Evolutionary conservation across 2,329 filamentous ascomycete species (phyloP).

Genomic region (Talaromyces sp.): DNA sequence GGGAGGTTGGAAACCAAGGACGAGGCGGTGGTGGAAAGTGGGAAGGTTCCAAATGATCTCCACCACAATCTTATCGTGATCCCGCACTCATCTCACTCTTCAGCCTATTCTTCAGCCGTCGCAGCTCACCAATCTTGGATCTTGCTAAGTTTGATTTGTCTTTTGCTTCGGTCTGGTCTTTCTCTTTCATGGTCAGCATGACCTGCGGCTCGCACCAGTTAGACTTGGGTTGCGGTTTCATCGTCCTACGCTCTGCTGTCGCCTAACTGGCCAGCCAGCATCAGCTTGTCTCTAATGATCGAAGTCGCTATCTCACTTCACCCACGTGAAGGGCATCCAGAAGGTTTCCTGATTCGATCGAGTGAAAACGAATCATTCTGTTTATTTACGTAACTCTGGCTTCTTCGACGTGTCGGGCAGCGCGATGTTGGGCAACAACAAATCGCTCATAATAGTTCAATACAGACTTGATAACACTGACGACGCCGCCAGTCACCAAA

Average conservation of each 20-base stretch:
- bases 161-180: background rate
- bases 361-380: background rate
- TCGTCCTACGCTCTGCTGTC: constrained; percentile 7
- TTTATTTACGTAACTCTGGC: background rate
- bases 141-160: background rate
- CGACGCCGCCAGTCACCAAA: background rate
- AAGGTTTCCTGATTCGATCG: background rate
- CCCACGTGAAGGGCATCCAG: constrained; percentile 1
- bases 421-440: background rate
- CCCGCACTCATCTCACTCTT: constrained; percentile 3
- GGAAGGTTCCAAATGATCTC: constrained; percentile 11
- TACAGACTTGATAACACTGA: background rate
- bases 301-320: background rate
- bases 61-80: constrained; percentile 20
- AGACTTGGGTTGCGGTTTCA: constrained; percentile 11
- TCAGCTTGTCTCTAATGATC: background rate
- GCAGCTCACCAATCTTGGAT: background rate
- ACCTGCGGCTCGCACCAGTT: background rate
- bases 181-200: background rate
- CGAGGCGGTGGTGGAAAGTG: constrained; percentile 13
- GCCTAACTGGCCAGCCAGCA: constrained; percentile 1
- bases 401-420: background rate
- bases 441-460: background rate
- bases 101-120: background rate
- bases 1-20: constrained; percentile 11